Conservation (phyloP, 2,329 filamentous ascomycete genomes). For the Scopulariopsis brevicaulis region DNA sequence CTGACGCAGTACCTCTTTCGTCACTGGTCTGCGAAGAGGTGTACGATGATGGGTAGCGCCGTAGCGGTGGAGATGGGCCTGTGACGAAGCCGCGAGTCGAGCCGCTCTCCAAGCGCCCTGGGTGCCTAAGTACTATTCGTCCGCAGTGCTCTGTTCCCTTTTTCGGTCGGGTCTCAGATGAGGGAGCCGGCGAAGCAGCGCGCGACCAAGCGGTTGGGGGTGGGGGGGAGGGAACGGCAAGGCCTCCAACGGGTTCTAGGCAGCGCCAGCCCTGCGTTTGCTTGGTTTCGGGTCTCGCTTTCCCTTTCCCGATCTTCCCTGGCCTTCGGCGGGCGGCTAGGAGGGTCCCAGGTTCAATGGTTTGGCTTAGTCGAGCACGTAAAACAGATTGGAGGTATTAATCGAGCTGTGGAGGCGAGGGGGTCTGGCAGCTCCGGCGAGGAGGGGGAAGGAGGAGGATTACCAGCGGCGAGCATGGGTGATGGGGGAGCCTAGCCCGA, state of each 20-base stretch:
- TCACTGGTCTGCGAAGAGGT: background rate
- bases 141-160: background rate
- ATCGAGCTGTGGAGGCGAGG: background rate
- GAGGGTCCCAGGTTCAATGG: background rate
- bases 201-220: background rate
- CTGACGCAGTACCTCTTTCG: background rate
- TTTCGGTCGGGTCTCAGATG: background rate
- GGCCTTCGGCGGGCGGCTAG: background rate
- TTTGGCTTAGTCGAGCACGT: background rate
- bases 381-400: background rate
- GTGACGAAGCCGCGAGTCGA: background rate
- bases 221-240: background rate
- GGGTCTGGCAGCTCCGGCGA: background rate
- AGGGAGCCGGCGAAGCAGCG: background rate
- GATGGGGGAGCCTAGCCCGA: background rate
- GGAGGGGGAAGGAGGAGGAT: background rate
- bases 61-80: background rate
- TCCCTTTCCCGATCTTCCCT: background rate
- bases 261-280: background rate
- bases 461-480: background rate
- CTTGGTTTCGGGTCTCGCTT: background rate
- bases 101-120: background rate
- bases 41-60: background rate
- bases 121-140: background rate
- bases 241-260: background rate